Percentiles rank a stretch among this genome's conserved stretches.
Evolutionary conservation across 1,139 yeast genomes (phyloP).

Genomic region (Geotrichum aggregatum): DNA sequence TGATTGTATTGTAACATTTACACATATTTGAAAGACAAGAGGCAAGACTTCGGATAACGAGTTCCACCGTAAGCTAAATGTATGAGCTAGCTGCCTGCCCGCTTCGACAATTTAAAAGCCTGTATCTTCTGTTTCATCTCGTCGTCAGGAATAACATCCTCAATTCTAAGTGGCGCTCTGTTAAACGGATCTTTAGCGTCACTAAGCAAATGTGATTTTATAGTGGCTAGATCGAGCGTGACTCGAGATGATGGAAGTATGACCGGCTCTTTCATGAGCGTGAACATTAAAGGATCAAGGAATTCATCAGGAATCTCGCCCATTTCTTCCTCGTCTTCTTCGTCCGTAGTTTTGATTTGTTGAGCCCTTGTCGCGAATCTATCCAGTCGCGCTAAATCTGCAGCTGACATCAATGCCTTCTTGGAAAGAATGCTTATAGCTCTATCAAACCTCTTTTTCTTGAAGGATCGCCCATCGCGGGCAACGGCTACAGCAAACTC

Average conservation of each 20-base stretch:
- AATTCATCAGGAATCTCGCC: slow-evolving; percentile 97
- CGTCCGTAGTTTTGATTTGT: slow-evolving; percentile 50
- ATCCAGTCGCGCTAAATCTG: slow-evolving; percentile 49
- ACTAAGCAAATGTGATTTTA: slow-evolving; percentile 87
- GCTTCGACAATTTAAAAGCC: slow-evolving; percentile 12
- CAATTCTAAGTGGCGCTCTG: slow-evolving; percentile 82
- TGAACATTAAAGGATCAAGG: slow-evolving; percentile 93
- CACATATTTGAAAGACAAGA: too few relatives aligned
- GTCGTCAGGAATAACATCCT: slow-evolving; percentile 64
- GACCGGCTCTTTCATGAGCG: slow-evolving; percentile 94
- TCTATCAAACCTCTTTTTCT: slow-evolving; percentile 57
- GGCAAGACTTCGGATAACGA: too few relatives aligned
- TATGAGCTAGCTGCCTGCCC: background rate
- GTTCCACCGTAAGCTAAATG: too few relatives aligned
- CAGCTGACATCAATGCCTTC: slow-evolving; percentile 51
- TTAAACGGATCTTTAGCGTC: slow-evolving; percentile 97
- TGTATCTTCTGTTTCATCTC: slow-evolving; percentile 18
- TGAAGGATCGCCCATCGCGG: slow-evolving; percentile 84
- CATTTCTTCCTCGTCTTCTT: slow-evolving; percentile 77
- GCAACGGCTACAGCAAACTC: slow-evolving; percentile 78
- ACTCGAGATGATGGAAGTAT: slow-evolving; percentile 80
- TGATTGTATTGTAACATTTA: too few relatives aligned
- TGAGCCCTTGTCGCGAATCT: slow-evolving; percentile 64
- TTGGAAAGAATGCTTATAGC: slow-evolving; percentile 65
- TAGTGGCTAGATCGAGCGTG: slow-evolving; percentile 82